Evolutionary conservation across 495 filamentous ascomycete genomes (phyloP).

Genomic region (Aspergillus coremiiformis): DNA sequence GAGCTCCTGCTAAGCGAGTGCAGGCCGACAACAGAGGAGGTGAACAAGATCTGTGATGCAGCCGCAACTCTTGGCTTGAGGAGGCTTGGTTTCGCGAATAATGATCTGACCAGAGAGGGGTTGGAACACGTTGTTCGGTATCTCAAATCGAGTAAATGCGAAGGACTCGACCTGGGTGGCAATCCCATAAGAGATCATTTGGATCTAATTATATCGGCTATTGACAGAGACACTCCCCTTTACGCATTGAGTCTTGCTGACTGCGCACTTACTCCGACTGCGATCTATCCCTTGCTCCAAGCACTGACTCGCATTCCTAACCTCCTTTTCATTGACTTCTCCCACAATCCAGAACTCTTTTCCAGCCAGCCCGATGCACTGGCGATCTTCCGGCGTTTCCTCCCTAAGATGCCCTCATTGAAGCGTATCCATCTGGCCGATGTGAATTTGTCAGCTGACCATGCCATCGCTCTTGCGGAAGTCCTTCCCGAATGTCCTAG

Average conservation of each 20-base stretch:
- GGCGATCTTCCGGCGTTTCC: constrained; percentile 66
- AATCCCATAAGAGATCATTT: constrained; percentile 70
- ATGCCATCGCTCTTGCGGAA: constrained; percentile 84
- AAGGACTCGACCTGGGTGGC: constrained; percentile 90
- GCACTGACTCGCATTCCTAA: constrained; percentile 61
- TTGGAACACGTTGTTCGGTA: constrained; percentile 70
- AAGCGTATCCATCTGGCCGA: constrained; percentile 85
- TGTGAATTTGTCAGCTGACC: constrained; percentile 76
- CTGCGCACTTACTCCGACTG: constrained; percentile 67
- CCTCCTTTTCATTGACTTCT: constrained; percentile 85
- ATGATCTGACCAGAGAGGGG: constrained; percentile 63
- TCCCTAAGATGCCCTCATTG: constrained; percentile 71
- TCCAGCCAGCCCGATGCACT: constrained; percentile 65
- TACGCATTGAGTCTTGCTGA: constrained; percentile 83
- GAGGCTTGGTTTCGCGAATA: constrained; percentile 76
- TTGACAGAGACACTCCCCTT: constrained; percentile 56
- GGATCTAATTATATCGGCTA: constrained; percentile 54
- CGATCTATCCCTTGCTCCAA: constrained; percentile 69
- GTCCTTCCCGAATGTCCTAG: constrained; percentile 77
- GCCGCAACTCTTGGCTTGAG: constrained; percentile 64
- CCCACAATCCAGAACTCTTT: constrained; percentile 80
- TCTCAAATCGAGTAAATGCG: constrained; percentile 64
- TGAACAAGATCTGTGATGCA: constrained; percentile 69
- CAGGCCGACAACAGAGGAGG: constrained; percentile 57
- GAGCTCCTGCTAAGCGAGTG: constrained; percentile 80